phyloP scores from a whole-genome alignment of 163 green algal genomes.

The Scenedesmus sp. region DNA sequence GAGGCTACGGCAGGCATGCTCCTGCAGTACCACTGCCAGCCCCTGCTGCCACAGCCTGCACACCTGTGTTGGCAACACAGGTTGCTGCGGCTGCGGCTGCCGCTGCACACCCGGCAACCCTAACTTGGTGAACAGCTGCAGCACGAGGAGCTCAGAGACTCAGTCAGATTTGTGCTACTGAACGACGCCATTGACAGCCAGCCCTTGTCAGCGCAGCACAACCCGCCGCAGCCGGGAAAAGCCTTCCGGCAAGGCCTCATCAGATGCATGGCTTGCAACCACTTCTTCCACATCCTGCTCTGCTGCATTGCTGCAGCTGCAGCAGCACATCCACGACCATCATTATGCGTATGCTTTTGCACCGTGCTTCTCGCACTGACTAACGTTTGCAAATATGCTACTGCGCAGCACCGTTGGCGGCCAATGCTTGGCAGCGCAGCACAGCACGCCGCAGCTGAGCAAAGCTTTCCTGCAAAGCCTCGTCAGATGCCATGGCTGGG shows the following conservation, averaged over 20 bases:
- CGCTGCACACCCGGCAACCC: background rate
- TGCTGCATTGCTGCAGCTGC: background rate
- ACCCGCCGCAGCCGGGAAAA: background rate
- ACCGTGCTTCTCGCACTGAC: background rate
- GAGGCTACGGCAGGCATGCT: too few relatives aligned
- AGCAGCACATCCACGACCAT: too few relatives aligned
- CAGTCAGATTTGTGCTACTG: background rate
- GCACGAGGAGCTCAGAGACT: background rate
- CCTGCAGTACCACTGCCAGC: too few relatives aligned
- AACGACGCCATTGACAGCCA: background rate
- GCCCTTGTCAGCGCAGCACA: background rate
- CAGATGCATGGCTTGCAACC: conserved; percentile 20
- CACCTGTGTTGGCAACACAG: too few relatives aligned
- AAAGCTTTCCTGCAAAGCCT: conserved; percentile 25
- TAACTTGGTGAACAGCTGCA: too few relatives aligned
- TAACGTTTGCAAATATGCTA: background rate
- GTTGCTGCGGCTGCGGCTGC: conserved; percentile 4
- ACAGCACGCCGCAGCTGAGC: background rate
- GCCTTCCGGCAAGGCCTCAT: conserved; percentile 16
- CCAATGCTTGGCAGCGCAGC: background rate
- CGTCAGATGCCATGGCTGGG: background rate
- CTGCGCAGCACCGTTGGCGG: background rate
- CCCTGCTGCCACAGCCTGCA: too few relatives aligned
- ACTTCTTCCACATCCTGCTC: too few relatives aligned
- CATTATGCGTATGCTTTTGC: background rate